Base-by-base conservation (phyloP, 148 eudicot genomes). In the Oxyria digyna region DNA sequence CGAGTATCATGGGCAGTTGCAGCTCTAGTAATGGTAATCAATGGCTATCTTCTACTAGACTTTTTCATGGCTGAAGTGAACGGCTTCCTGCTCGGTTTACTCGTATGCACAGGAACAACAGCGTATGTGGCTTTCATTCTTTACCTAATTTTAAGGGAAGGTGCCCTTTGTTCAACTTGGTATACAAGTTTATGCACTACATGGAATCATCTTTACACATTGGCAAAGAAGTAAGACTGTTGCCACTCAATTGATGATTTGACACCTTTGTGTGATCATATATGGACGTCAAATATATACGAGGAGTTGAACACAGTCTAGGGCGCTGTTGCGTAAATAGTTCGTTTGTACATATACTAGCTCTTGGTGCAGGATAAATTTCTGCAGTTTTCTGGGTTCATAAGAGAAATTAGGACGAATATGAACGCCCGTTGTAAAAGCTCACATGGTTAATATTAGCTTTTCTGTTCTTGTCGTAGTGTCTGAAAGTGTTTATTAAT, bases 1-100 rank as follows among this genome's bases (percentile, higher is more conserved):
- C 74, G 81, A 49, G 57, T 86, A 35, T 82, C 83, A 2, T 86
- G 90, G 90, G 75, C 77, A 21, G 82, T 86, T 29, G 87, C 90
- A 37, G 87, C 82, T 13, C 77, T 86, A 26, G 87, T 86, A 41
- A 81, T 83, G 9, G 84, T 83, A 70, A 81, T 86, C 67, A 81
- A 86, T 38, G 87, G 90, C 35, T 86, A 84, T 68, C 80, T 86
- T 24, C 71, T 86, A 63, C 70, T 83, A 70, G 78, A 83, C 55
- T 86, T 86, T 52, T 77, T 86, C 77, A 14, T 74, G 15, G 79
- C 84, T 13, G 87, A 78, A 80, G 88, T 84, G 33, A 79, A 80
- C 12, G 87, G 90, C 37, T 29, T 83, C 54, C 59, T 86, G 18
- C 71, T 81, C 17, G 90, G 82, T 52, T 62, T 76, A 37, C 20